phyloP scores from a whole-genome alignment of 768 basidiomycete genomes.

The Leccinum barrowsii region DNA sequence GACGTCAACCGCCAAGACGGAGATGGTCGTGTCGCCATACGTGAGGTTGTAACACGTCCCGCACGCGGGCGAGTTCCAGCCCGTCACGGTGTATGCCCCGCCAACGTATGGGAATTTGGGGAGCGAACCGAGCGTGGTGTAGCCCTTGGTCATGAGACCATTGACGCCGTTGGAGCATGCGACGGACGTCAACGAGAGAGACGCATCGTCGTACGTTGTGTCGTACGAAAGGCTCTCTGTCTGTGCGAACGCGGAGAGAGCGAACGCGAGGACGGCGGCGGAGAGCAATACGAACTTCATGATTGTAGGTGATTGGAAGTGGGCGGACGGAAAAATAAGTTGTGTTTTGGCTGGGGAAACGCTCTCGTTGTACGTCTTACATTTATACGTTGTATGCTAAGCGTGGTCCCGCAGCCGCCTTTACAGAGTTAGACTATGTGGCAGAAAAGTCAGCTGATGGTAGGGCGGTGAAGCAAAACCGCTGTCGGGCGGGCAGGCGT shows the following conservation, averaged over 20 bases:
- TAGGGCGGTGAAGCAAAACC: background rate
- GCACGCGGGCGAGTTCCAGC: slow-evolving; percentile 23
- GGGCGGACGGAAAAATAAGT: background rate
- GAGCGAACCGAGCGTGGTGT: slow-evolving; percentile 31
- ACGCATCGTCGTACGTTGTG: slow-evolving; percentile 27
- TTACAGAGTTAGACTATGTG: background rate
- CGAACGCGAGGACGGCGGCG: slow-evolving; percentile 8
- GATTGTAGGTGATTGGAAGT: background rate
- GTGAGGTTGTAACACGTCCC: slow-evolving; percentile 30
- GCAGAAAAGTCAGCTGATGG: slow-evolving; percentile 5
- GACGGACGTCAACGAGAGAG: slow-evolving; percentile 14
- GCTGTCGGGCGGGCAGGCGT: background rate
- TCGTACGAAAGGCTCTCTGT: slow-evolving; percentile 28
- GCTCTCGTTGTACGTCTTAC: background rate
- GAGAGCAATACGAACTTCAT: slow-evolving; percentile 27
- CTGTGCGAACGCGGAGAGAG: slow-evolving; percentile 18
- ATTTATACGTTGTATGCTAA: slow-evolving; percentile 14
- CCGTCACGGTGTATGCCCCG: slow-evolving; percentile 30
- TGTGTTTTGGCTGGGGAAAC: background rate
- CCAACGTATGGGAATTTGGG: slow-evolving; percentile 33
- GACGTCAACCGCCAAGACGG: slow-evolving; percentile 29
- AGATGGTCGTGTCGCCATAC: slow-evolving; percentile 19
- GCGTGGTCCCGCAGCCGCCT: background rate
- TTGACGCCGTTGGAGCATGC: slow-evolving; percentile 34
- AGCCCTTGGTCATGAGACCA: slow-evolving; percentile 30